Base-by-base conservation (phyloP, 225 moss, liverwort and hornwort species). In the Straminergon stramineum region DNA sequence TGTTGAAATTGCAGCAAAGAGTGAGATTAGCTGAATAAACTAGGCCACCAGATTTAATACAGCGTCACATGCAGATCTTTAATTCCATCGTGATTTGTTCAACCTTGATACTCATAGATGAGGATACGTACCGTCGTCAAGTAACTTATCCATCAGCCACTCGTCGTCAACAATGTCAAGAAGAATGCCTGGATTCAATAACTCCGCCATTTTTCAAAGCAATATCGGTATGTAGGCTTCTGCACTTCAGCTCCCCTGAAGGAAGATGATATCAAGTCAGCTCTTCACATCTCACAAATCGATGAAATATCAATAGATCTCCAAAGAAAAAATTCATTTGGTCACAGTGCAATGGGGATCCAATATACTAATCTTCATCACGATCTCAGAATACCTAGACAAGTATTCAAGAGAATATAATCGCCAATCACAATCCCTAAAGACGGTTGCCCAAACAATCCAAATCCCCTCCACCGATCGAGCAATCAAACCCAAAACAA, bases 141-240 rank as follows among this genome's bases (percentile, higher is more conserved):
- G 97, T 48, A 98, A 92, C 93, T 93, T 96, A 89, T 98, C 98
- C 91, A 90, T 91, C 67, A 96, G 91, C 98, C 98, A 97, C 84
- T 98, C 98, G 82, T 97, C 97, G 93, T 98, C 97, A 37, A 98
- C 97, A 81, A 96, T 92, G 83, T 98, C 98, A 23, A 98, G 91
- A 37, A 98, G 91, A 75, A 98, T 92, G 57, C 95, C 95, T 45
- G 96, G 95, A 84, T 90, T 88, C 65, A 95, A 94, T 53, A 96
- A 91, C 79, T 96, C 98, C 86, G 95, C 96, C 89, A 96, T 96
- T 32, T 32, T 86, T 75, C 69, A 70, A 45, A 85, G 68, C 52
- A 68, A 58, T 27, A 35, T 73, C 41, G 45, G 74, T 89, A 27
- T 60, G 60, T 52, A 48, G 17, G 69, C 31, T 56, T 68, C 69